Base-by-base conservation (phyloP, 495 filamentous ascomycete species). In the Aspergillus baeticus region DNA sequence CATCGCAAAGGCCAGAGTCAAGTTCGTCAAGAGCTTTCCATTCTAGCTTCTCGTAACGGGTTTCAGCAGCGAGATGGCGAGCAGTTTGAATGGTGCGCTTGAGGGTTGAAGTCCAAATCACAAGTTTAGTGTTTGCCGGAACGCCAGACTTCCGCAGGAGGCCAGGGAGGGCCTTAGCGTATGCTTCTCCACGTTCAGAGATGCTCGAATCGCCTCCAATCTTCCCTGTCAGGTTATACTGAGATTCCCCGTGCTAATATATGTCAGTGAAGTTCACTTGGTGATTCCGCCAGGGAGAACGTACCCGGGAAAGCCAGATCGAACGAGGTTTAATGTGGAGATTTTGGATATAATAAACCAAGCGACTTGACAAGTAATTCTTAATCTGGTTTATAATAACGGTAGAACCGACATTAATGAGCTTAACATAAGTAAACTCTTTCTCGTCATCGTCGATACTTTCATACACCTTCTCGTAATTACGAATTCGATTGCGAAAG, bases 21-120 rank as follows among this genome's bases (percentile, higher is more conserved):
- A 98, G 86, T 74, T 98, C 94, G 69, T 98, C 94, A 4, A 98
- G 82, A 7, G 94, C 94, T 75, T 98, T 98, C 94, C 94, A 98
- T 71, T 96, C 90, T 31, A 98, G 82, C 71, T 95, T 94, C 62
- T 92, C 89, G 67, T 88, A 96, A 42, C 84, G 79, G 2, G 87
- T 84, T 23, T 78, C 75, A 0, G 70, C 69, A 29, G 73, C 73
- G 4, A 98, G 81, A 67, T 87, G 88, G 33, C 88, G 85, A 10
- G 92, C 93, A 0, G 92, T 96, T 55, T 91, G 87, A 64, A 94
- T 96, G 2, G 94, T 98, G 49, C 94, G 89, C 67, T 87, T 88
- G 21, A 98, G 80, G 0, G 94, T 98, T 0, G 93, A 97, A 1
- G 94, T 98, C 94, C 94, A 98, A 62, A 97, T 90, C 2, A 92